Conservation (phyloP, 2,329 filamentous ascomycete genomes). For the Didymella exigua region DNA sequence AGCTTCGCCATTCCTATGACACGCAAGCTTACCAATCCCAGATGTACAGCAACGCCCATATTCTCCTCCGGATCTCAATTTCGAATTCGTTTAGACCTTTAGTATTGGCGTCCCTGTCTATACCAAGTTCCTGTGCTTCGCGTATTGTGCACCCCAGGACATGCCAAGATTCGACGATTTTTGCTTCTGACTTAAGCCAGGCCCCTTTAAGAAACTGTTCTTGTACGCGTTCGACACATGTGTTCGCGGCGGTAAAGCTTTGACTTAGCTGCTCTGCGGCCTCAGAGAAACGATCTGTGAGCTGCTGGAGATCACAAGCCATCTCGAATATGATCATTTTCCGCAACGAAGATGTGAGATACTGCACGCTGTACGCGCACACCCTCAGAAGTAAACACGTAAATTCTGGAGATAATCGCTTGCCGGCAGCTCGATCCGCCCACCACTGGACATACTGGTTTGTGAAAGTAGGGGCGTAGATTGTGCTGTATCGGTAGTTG, state of each 20-base stretch:
- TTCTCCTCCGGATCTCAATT: constrained; percentile 53
- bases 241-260: constrained; percentile 52
- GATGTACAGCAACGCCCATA: constrained; percentile 55
- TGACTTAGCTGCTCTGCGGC: constrained; percentile 53
- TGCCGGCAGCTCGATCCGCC: constrained; percentile 44
- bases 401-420: constrained; percentile 50
- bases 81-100: constrained; percentile 53
- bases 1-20: neutral
- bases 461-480: constrained; percentile 55
- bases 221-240: constrained; percentile 55
- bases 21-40: constrained; percentile 54
- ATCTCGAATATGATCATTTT: constrained; percentile 55
- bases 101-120: constrained; percentile 49
- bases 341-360: constrained; percentile 46
- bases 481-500: constrained; percentile 55
- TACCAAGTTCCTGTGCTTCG: constrained; percentile 57
- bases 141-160: constrained; percentile 52
- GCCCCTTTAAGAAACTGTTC: constrained; percentile 56
- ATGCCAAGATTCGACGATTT: constrained; percentile 58
- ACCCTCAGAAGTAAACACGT: constrained; percentile 56
- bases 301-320: constrained; percentile 45
- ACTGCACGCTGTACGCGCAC: constrained; percentile 55
- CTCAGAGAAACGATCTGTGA: constrained; percentile 51
- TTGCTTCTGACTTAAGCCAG: constrained; percentile 56
- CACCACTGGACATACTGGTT: constrained; percentile 56